phyloP scores from a whole-genome alignment of 495 filamentous ascomycete species.

The Melanomma pulvis-pyrius region DNA sequence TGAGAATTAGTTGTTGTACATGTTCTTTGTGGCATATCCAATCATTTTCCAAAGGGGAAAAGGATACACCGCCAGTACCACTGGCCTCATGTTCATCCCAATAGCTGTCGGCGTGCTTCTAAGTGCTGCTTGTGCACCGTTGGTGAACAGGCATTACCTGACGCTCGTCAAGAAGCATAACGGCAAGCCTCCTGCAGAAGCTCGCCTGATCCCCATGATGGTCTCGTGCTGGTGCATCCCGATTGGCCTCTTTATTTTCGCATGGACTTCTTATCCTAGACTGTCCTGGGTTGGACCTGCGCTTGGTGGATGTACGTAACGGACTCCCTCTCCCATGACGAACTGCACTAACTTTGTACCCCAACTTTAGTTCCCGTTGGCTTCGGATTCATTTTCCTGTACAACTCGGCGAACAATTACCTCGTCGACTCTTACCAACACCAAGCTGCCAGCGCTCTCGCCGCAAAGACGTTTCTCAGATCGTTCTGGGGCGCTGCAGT shows the following conservation, averaged over 20 bases:
- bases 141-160: slow-evolving; percentile 78
- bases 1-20: neutral
- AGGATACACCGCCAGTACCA: slow-evolving; percentile 68
- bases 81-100: slow-evolving; percentile 82
- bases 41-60: slow-evolving; percentile 78
- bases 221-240: slow-evolving; percentile 77
- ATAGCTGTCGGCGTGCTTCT: slow-evolving; percentile 68
- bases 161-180: slow-evolving; percentile 59
- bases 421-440: slow-evolving; percentile 81
- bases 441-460: slow-evolving; percentile 82
- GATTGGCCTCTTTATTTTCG: slow-evolving; percentile 80
- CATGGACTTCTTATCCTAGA: slow-evolving; percentile 71
- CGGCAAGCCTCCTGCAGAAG: slow-evolving; percentile 73
- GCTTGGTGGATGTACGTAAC: slow-evolving; percentile 73
- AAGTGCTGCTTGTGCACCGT: slow-evolving; percentile 66
- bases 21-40: slow-evolving; percentile 57
- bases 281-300: slow-evolving; percentile 72
- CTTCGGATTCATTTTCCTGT: slow-evolving; percentile 85
- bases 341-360: too few relatives aligned
- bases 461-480: slow-evolving; percentile 78
- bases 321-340: too few relatives aligned
- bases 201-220: slow-evolving; percentile 85
- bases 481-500: slow-evolving; percentile 76
- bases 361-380: slow-evolving; percentile 78
- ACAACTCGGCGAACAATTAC: slow-evolving; percentile 85